phyloP scores from a whole-genome alignment of 495 filamentous ascomycete species.

The Annulohypoxylon nitens region DNA sequence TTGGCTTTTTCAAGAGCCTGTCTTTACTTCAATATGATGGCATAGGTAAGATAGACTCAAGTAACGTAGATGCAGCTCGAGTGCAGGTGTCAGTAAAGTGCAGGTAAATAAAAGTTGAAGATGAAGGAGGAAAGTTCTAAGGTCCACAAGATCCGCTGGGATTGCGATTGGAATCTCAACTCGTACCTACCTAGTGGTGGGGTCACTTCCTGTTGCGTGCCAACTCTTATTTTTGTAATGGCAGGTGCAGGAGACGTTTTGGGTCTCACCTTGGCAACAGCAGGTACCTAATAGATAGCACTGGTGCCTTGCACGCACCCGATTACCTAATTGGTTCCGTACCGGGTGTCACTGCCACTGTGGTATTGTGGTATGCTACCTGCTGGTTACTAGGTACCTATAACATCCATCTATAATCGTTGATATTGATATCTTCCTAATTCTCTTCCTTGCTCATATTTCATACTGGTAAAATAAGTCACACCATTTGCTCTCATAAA shows the following conservation, averaged over 20 bases:
- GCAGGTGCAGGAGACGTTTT: not conserved
- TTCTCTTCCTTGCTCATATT: not conserved
- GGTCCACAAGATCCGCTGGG: not conserved
- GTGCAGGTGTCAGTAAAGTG: not conserved
- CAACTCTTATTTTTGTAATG: not conserved
- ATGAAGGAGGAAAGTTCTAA: slow-evolving; percentile 1
- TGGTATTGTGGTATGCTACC: not conserved
- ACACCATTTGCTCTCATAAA: not conserved
- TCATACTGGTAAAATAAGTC: not conserved
- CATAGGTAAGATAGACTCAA: not conserved
- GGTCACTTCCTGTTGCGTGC: slow-evolving; percentile 9
- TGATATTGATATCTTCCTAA: not conserved
- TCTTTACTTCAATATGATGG: not conserved
- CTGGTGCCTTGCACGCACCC: not conserved
- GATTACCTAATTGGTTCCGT: not conserved
- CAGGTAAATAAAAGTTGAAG: not conserved
- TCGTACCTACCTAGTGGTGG: not conserved
- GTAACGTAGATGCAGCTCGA: not conserved
- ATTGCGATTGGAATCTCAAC: not conserved
- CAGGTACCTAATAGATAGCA: not conserved
- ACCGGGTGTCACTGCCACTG: not conserved
- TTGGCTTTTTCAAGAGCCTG: not conserved
- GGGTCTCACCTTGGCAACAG: slow-evolving; percentile 11
- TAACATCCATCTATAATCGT: too few relatives aligned
- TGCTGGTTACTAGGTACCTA: not conserved